These are phyloP conservation scores for Citrus trifoliata DNA, from an alignment of 345 rosid genomes.

Conservation along the genomic window DNA sequence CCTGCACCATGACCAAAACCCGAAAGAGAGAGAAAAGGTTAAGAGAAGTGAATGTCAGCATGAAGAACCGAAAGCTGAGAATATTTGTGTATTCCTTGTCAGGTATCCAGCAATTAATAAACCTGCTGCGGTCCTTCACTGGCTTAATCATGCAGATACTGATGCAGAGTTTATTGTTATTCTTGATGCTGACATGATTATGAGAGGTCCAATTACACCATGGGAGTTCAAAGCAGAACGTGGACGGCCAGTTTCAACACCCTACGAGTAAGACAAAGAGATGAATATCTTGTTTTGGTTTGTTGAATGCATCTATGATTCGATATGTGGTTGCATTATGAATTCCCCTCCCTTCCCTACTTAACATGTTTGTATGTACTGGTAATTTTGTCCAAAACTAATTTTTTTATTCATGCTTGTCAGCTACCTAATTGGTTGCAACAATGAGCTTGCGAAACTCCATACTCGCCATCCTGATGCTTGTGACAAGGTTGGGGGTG, in stretches of 20 bases:
- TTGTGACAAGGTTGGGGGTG: conserved; percentile 98
- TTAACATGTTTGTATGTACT: not conserved
- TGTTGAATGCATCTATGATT: not conserved
- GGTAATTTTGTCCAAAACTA: not conserved
- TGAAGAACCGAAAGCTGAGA: not conserved
- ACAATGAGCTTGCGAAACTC: conserved; percentile 90
- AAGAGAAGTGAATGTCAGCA: not conserved
- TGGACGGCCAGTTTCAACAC: conserved; percentile 97
- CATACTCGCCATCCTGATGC: conserved; percentile 91
- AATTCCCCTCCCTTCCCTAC: not conserved
- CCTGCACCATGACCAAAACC: not conserved
- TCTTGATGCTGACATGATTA: conserved; percentile 97
- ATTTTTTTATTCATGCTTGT: conserved; percentile 20
- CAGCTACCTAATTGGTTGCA: conserved; percentile 94
- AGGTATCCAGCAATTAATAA: conserved; percentile 99
- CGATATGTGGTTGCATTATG: not conserved
- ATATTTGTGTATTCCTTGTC: conserved; percentile 22
- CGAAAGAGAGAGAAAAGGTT: not conserved
- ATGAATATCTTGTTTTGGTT: not conserved
- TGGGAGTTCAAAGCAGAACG: conserved; percentile 94
- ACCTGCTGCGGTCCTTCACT: conserved; percentile 96
- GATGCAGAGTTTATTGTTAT: conserved; percentile 94
- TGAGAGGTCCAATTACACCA: conserved; percentile 95
- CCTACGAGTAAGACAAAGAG: conserved; percentile 69
- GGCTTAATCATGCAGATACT: conserved; percentile 88